Evolutionary conservation across 2,329 filamentous ascomycete species (phyloP), one percentile per base, ranked within the genome.

Genomic region (Coniochaeta sp.): DNA sequence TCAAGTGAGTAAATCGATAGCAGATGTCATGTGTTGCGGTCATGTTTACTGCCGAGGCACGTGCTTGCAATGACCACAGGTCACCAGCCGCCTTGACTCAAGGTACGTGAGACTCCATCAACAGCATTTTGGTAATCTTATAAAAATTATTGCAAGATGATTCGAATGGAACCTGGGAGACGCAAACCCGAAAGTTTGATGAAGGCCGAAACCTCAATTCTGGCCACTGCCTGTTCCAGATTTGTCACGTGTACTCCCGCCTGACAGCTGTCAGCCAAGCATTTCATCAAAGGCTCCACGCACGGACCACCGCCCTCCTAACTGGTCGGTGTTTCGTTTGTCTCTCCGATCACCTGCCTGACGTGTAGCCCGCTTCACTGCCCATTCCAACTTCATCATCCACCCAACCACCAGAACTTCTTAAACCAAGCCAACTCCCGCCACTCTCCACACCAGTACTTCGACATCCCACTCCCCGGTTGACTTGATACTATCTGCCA

Each of bases 291-390:
- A 38, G 33, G 33, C 5, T 26, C 20, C 54, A 49, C 27, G 22
- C 51, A 47, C 48, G 46, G 56, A 35, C 45, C 47, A 47, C 46
- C 24, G 46, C 32, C 53, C n/a, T n/a, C n/a, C 28, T 46, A n/a
- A 24, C 18, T 42, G 38, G 38, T 10, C 38, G 38, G 38, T 22
- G 38, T 42, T 5, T 42, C 38, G 38, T 42, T 42, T 42, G 38
- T 42, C 33, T 38, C 33, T 22, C 33, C 33, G 50, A 51, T 42
- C 49, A 42, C 35, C 51, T 24, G 35, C 47, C 51, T 48, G 51
- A 52, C 51, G 51, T 46, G 42, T 46, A 38, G 35, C 51, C 32
- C 40, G 27, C 24, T 32, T 35, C 30, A 48, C 51, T 48, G 31
- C 28, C 51, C n/a, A n/a, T 52, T 32, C 13, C 24, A 30, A 48